phyloP scores from a whole-genome alignment of 371 early-diverging fungal species.

The Mucor racemosus region DNA sequence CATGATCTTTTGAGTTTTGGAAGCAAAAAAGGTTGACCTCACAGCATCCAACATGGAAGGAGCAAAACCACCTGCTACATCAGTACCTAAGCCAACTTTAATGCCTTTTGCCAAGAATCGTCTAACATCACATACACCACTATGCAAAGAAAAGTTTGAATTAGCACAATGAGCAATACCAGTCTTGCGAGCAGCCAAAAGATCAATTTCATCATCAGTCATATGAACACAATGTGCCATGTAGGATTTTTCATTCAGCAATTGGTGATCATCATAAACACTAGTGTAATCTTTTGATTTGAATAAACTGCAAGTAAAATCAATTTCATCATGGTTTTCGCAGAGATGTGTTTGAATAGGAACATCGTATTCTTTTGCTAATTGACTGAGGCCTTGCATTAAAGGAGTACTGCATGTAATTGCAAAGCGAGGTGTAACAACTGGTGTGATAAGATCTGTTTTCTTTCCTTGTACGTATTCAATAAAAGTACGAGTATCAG shows the following conservation, averaged over 20 bases:
- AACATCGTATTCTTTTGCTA: conserved; percentile 71
- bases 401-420: conserved; percentile 77
- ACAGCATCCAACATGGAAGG: conserved; percentile 87
- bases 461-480: conserved; percentile 51
- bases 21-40: conserved; percentile 78
- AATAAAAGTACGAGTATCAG: conserved; percentile 74
- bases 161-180: conserved; percentile 92
- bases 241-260: conserved; percentile 72
- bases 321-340: conserved; percentile 82
- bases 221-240: conserved; percentile 95
- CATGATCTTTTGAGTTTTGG: conserved; percentile 51
- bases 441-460: conserved; percentile 64
- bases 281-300: conserved; percentile 75
- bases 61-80: conserved; percentile 88
- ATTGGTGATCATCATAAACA: conserved; percentile 73
- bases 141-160: conserved; percentile 85
- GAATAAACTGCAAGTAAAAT: conserved; percentile 70
- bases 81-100: conserved; percentile 92
- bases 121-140: conserved; percentile 85
- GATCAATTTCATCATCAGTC: conserved; percentile 67
- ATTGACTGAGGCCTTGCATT: conserved; percentile 66
- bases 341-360: conserved; percentile 87
- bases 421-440: conserved; percentile 91
- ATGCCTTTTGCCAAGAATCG: conserved; percentile 69
- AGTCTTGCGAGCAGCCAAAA: conserved; percentile 63